phyloP scores from a whole-genome alignment of 495 filamentous ascomycete species.

The Aspergillus conjunctus region DNA sequence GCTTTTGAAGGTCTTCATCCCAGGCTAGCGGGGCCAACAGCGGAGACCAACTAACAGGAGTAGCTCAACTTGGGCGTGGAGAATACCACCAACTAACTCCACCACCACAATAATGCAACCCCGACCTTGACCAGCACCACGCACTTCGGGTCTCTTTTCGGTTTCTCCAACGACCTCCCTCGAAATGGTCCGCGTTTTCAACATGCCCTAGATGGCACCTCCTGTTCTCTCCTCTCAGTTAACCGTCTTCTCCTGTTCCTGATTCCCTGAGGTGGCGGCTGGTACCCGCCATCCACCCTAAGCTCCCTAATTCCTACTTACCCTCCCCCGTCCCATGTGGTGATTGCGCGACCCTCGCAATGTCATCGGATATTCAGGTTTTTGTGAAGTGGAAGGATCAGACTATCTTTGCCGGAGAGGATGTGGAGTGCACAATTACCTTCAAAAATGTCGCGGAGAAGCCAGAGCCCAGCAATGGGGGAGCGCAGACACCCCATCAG shows the following conservation, averaged over 20 bases:
- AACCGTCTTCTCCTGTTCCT: conserved; percentile 8
- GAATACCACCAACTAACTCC: conserved; percentile 1
- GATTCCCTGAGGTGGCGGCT: conserved; percentile 27
- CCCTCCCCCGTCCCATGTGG: conserved; percentile 37
- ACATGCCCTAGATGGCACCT: conserved; percentile 31
- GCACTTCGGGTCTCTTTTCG: conserved; percentile 7
- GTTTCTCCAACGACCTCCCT: conserved; percentile 11
- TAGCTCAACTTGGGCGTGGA: not conserved
- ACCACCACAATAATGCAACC: conserved; percentile 3
- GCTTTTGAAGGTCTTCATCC: no score
- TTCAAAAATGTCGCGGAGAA: conserved; percentile 81
- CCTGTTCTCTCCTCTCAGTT: conserved; percentile 2
- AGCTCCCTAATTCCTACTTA: conserved; percentile 25
- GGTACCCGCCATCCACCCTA: conserved; percentile 24
- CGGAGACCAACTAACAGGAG: no score
- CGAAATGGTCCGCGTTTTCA: conserved; percentile 27
- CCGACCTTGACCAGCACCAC: conserved; percentile 3
- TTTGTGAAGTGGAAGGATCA: conserved; percentile 91
- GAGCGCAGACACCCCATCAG: conserved; percentile 41
- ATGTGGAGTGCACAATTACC: conserved; percentile 90
- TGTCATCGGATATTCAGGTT: conserved; percentile 77
- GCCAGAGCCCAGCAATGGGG: conserved; percentile 32
- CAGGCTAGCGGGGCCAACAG: no score
- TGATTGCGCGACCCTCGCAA: conserved; percentile 41
- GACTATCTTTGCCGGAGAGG: conserved; percentile 92